Evolutionary conservation across 2,329 filamentous ascomycete genomes (phyloP).

Genomic region (Chrysoporthe puriensis): DNA sequence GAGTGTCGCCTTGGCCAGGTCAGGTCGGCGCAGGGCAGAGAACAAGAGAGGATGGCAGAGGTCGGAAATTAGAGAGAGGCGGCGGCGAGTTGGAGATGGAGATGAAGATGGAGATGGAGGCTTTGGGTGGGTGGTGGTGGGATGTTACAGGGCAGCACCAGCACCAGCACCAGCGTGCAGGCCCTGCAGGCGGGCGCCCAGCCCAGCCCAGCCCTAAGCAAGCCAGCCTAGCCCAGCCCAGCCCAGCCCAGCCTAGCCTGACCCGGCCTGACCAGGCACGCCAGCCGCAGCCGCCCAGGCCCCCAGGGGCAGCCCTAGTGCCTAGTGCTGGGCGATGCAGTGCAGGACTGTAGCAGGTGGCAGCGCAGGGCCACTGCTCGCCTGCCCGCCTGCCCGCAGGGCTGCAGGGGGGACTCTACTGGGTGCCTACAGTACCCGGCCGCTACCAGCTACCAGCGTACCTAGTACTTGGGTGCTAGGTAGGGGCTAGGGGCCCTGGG

Average conservation of each 20-base stretch:
- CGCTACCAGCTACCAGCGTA: no score
- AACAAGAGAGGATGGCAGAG: neutral
- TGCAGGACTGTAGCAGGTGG: neutral
- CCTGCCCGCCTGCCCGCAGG: neutral
- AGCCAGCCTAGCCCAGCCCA: neutral
- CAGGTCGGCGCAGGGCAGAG: neutral
- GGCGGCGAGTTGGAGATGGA: neutral
- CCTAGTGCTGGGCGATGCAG: neutral
- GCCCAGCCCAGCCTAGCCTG: neutral
- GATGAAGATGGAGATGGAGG: neutral
- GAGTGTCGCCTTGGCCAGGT: neutral
- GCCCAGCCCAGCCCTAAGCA: neutral
- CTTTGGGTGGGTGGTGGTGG: no score
- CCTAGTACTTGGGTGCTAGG: no score
- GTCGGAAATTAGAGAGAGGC: conserved; percentile 7
- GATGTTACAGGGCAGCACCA: no score
- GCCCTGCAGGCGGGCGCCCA: no score
- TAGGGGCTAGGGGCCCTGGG: no score
- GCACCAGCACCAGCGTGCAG: no score
- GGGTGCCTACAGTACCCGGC: neutral
- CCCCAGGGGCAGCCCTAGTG: neutral
- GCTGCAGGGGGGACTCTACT: neutral
- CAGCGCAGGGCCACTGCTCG: neutral
- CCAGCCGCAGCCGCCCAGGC: no score
- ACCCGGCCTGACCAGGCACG: no score